Conservation (phyloP, 129 eudicot species). For the Flaveria bidentis region DNA sequence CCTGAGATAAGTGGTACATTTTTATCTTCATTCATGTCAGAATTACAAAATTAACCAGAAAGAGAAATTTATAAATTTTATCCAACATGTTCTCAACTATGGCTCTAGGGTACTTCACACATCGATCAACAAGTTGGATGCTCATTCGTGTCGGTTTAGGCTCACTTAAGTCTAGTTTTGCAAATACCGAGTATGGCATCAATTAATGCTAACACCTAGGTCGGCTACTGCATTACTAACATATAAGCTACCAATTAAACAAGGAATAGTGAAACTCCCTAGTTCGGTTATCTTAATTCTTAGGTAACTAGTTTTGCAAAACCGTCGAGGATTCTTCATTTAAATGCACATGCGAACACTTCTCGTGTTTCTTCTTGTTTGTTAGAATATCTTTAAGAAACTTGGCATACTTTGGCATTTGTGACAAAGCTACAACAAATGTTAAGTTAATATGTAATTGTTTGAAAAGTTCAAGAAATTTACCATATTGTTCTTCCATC, state of each 20-base stretch:
- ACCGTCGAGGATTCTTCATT: not conserved
- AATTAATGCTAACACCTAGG: conserved; percentile 24
- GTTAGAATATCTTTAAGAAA: too few species aligned
- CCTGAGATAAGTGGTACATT: too few species aligned
- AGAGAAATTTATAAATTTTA: not conserved
- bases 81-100: not conserved
- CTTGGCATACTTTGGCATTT: too few species aligned
- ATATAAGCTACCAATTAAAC: not conserved
- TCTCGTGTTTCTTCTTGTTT: not conserved
- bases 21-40: too few species aligned
- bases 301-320: not conserved
- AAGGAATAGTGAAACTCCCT: conserved; percentile 21
- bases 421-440: too few species aligned
- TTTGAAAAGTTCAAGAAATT: too few species aligned
- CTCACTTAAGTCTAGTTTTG: not conserved
- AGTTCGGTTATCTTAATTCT: not conserved
- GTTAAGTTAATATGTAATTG: too few species aligned
- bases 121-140: not conserved
- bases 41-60: too few species aligned
- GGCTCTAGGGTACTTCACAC: not conserved
- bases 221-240: not conserved
- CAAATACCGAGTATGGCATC: not conserved
- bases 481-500: too few species aligned
- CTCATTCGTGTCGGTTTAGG: not conserved
- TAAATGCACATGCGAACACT: not conserved